Conservation (phyloP, 805 yeast genomes). For the Ogataea polymorpha region DNA sequence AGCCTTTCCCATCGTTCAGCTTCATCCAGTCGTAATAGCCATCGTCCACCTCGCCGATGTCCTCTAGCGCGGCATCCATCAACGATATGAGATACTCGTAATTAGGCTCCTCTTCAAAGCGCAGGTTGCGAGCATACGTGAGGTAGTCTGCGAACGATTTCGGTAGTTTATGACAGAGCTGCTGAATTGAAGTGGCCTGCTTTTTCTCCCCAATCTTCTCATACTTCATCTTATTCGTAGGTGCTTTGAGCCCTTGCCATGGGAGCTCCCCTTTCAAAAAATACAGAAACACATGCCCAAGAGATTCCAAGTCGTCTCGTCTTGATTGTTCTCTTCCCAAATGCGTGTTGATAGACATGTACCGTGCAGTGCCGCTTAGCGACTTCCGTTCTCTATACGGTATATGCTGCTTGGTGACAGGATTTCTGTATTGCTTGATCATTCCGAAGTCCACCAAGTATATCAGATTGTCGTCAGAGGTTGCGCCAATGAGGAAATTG, state of each 20-base stretch:
- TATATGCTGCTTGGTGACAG: slow-evolving; percentile 74
- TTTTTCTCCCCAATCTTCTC: slow-evolving; percentile 83
- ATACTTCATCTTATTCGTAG: slow-evolving; percentile 78
- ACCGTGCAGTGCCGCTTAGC: slow-evolving; percentile 80
- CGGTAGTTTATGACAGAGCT: slow-evolving; percentile 64
- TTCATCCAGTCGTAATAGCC: slow-evolving; percentile 81
- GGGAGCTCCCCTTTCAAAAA: slow-evolving; percentile 77
- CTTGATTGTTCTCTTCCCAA: slow-evolving; percentile 80
- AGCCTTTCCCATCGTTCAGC: slow-evolving; percentile 74
- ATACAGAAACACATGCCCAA: slow-evolving; percentile 81
- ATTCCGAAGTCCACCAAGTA: slow-evolving; percentile 81
- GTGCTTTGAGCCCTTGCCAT: slow-evolving; percentile 89
- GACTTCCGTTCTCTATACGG: slow-evolving; percentile 81
- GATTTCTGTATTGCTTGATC: slow-evolving; percentile 84
- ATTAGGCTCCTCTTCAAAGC: slow-evolving; percentile 79
- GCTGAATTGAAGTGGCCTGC: slow-evolving; percentile 62
- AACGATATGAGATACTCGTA: slow-evolving; percentile 63
- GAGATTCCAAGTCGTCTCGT: slow-evolving; percentile 76
- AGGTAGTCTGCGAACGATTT: slow-evolving; percentile 72
- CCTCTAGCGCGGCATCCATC: slow-evolving; percentile 56
- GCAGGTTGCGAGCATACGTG: slow-evolving; percentile 61
- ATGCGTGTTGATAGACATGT: slow-evolving; percentile 88
- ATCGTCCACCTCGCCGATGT: slow-evolving; percentile 58
- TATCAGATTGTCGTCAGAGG: slow-evolving; percentile 49
- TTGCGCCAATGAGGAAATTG: slow-evolving; percentile 73